These are phyloP conservation scores for Zoysia pacifica DNA, from an alignment of 176 grass and related monocot genomes.

Conservation along the genomic window DNA sequence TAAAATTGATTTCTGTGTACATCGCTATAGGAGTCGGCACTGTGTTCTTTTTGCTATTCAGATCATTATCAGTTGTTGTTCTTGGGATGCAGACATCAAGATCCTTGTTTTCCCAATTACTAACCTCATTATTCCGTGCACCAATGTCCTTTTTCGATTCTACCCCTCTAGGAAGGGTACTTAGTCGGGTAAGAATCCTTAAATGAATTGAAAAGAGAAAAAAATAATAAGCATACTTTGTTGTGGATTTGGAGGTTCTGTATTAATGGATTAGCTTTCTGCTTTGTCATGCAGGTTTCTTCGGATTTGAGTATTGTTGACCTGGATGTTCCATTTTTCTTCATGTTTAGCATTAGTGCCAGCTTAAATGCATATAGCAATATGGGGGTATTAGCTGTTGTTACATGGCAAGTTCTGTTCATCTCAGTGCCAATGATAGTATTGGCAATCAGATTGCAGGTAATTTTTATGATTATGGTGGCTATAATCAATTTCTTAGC, in stretches of 20 bases:
- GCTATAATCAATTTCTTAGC: background rate
- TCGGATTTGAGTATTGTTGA: conserved; percentile 85
- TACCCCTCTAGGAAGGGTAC: conserved; percentile 86
- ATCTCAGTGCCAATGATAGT: conserved; percentile 63
- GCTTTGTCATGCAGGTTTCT: conserved; percentile 64
- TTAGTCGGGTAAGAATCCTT: conserved; percentile 75
- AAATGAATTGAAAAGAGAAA: conserved; percentile 5
- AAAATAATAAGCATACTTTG: too few species aligned
- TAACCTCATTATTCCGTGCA: conserved; percentile 73
- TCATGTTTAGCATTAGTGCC: conserved; percentile 54
- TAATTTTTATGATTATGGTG: conserved; percentile 20
- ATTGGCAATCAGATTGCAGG: conserved; percentile 76
- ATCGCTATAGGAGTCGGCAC: conserved; percentile 65
- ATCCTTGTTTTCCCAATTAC: conserved; percentile 82
- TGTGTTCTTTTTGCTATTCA: conserved; percentile 64
- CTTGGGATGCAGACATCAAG: conserved; percentile 81
- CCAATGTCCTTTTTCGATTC: conserved; percentile 95
- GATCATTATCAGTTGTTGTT: conserved; percentile 55
- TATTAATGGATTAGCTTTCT: conserved; percentile 12
- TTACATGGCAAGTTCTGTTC: conserved; percentile 95
- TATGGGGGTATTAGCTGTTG: conserved; percentile 78
- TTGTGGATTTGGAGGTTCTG: background rate
- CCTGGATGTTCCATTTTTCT: conserved; percentile 79
- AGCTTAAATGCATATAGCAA: conserved; percentile 75
- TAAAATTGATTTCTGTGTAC: conserved; percentile 83